Percentiles rank a stretch among this genome's conserved stretches.
phyloP scores from a whole-genome alignment of 495 filamentous ascomycete species.

The Aspergillus ostianus region DNA sequence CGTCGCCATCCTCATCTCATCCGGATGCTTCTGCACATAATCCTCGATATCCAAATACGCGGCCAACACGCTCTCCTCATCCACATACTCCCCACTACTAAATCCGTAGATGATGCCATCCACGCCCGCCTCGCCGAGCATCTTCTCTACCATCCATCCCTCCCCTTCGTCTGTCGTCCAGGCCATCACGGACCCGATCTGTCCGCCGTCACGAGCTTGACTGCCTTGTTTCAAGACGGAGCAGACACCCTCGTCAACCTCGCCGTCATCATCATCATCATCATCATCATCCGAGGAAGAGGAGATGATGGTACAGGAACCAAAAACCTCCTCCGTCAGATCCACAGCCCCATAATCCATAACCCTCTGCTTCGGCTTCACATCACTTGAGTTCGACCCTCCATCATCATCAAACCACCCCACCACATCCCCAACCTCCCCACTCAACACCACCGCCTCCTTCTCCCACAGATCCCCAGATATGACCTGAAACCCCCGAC shows the following conservation, averaged over 20 bases:
- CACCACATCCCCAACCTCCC: neutral
- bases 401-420: neutral
- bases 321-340: neutral
- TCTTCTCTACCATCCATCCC: neutral
- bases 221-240: constrained; percentile 1
- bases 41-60: constrained; percentile 5
- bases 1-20: constrained; percentile 5
- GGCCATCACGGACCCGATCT: constrained; percentile 4
- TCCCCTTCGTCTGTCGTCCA: constrained; percentile 6
- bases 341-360: constrained; percentile 9
- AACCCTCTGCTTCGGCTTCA: neutral
- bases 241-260: neutral
- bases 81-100: neutral
- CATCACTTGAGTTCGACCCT: neutral
- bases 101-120: constrained; percentile 12
- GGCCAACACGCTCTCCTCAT: neutral
- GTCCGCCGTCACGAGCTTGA: neutral
- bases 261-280: too few species aligned
- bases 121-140: neutral
- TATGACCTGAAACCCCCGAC: neutral
- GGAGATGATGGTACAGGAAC: too few species aligned
- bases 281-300: too few species aligned
- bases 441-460: constrained; percentile 8
- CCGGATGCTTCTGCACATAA: constrained; percentile 1
- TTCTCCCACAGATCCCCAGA: neutral